Conservation (phyloP, 78 protist genomes). For the Speleostelium caveatum region DNA sequence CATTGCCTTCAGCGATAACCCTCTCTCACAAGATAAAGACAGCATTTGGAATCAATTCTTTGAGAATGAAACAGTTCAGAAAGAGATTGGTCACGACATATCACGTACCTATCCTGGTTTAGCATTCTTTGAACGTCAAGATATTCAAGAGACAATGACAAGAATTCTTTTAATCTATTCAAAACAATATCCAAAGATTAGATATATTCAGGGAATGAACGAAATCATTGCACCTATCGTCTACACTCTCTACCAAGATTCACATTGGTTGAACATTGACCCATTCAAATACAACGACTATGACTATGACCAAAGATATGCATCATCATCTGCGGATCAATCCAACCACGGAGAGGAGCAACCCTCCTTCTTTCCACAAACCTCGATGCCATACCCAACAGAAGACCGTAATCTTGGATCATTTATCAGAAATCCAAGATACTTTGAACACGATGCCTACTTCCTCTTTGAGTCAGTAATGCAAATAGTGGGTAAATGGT, state of each 20-base stretch:
- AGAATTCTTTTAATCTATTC: constrained; percentile 77
- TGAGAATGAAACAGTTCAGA: constrained; percentile 72
- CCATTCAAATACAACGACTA: too few species aligned
- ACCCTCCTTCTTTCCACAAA: neutral
- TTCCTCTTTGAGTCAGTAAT: constrained; percentile 58
- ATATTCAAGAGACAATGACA: constrained; percentile 59
- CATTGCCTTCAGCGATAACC: constrained; percentile 22
- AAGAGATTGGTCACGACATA: constrained; percentile 81
- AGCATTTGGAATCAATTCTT: constrained; percentile 79
- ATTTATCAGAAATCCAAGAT: constrained; percentile 32
- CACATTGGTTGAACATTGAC: too few species aligned
- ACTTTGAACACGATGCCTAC: constrained; percentile 54
- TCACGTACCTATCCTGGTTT: constrained; percentile 82
- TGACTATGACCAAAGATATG: constrained; percentile 1
- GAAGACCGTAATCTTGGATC: neutral
- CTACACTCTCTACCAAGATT: constrained; percentile 38
- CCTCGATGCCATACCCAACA: neutral
- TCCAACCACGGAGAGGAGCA: neutral
- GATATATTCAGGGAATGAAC: constrained; percentile 89
- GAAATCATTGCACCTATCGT: constrained; percentile 86
- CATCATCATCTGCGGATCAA: neutral
- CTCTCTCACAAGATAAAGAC: constrained; percentile 51
- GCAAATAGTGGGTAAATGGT: constrained; percentile 51
- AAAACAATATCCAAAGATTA: constrained; percentile 65
- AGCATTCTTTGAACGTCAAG: constrained; percentile 69